These are phyloP conservation scores for Eimeria acervulina DNA, from an alignment of 169 alveolate species.

Conservation along the genomic window DNA sequence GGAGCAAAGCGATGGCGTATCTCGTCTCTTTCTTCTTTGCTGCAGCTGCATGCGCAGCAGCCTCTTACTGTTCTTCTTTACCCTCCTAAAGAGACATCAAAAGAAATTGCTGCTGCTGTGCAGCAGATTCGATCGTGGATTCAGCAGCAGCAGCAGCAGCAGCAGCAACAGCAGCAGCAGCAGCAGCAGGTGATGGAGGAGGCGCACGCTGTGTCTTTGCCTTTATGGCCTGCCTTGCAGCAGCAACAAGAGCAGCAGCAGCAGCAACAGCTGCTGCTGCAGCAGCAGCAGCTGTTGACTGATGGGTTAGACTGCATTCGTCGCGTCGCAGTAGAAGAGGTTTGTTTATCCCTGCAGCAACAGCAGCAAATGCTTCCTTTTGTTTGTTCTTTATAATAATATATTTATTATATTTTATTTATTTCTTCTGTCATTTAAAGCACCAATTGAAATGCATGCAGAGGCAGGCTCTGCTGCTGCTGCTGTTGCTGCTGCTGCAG, in stretches of 20 bases:
- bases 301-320: slow-evolving; percentile 14
- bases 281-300: slow-evolving; percentile 12
- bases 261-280: neutral
- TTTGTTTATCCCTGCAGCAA: too few relatives aligned
- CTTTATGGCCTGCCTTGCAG: neutral
- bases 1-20: neutral
- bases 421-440: too few relatives aligned
- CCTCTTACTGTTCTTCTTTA: slow-evolving; percentile 13
- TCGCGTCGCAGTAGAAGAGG: neutral
- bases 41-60: slow-evolving; percentile 45
- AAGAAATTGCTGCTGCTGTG: neutral
- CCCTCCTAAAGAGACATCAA: neutral
- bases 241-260: slow-evolving; percentile 7
- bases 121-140: neutral
- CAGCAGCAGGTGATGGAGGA: slow-evolving; percentile 1
- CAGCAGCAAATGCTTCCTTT: too few relatives aligned
- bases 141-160: neutral
- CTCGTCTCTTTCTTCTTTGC: neutral
- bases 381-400: too few relatives aligned
- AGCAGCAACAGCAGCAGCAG: neutral
- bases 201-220: neutral
- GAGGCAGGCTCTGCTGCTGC: too few relatives aligned
- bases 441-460: too few relatives aligned
- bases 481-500: neutral
- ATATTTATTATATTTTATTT: too few relatives aligned